Evolutionary conservation across 129 eudicot genomes (phyloP).

Genomic region (Flaveria robusta): DNA sequence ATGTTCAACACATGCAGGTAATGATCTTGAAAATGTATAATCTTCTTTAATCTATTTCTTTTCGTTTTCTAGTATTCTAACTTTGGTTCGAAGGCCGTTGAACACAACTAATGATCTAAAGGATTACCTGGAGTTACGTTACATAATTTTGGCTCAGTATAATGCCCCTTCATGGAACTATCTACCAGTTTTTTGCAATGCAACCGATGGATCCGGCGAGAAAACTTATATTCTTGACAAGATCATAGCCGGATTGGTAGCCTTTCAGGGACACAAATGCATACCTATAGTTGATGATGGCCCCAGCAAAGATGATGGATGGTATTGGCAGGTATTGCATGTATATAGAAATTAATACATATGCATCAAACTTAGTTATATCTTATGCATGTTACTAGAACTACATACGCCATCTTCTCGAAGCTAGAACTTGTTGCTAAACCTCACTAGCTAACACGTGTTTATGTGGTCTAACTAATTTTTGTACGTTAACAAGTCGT

Average conservation of each 20-base stretch:
- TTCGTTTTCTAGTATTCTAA: not conserved
- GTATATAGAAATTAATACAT: too few species aligned
- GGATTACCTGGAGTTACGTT: not conserved
- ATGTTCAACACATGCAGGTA: slow-evolving; percentile 51
- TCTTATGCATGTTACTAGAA: too few species aligned
- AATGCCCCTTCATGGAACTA: slow-evolving; percentile 2
- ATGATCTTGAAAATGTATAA: not conserved
- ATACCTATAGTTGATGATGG: not conserved
- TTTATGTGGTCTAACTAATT: not conserved
- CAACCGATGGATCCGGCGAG: slow-evolving; percentile 32
- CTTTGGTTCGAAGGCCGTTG: slow-evolving; percentile 29
- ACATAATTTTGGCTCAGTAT: slow-evolving; percentile 24
- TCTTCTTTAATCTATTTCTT: not conserved
- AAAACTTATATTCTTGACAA: slow-evolving; percentile 28
- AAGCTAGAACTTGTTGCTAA: not conserved
- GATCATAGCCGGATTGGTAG: slow-evolving; percentile 29
- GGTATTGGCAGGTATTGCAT: slow-evolving; percentile 59
- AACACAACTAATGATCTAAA: slow-evolving; percentile 30
- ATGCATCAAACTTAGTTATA: too few species aligned
- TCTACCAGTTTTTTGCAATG: slow-evolving; percentile 34
- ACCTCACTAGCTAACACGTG: too few species aligned
- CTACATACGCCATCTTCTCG: too few species aligned
- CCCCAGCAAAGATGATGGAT: not conserved
- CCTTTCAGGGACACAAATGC: not conserved
- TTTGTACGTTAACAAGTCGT: slow-evolving; percentile 26